Base-by-base conservation (phyloP, 2,329 filamentous ascomycete species). In the Aphanocladium album region DNA sequence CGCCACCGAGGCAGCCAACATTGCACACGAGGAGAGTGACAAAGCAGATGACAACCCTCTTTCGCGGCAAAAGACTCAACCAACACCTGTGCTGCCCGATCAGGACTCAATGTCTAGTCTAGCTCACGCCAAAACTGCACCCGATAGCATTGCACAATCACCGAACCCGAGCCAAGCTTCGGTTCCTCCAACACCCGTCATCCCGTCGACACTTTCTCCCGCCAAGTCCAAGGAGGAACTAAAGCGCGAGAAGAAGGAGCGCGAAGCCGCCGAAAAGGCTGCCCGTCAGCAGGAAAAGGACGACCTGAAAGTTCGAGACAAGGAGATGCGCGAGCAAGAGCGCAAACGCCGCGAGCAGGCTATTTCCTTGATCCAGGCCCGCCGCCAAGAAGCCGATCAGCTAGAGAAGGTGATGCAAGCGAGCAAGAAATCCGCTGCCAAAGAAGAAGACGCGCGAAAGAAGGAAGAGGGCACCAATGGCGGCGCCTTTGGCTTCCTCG, bases 191-290 rank as follows among this genome's bases (percentile, higher is more conserved):
- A 56, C 45, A 14, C 63, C 64, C 1, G 17, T 54, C 19, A 19
- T 64, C 2, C 21, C 57, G 2, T 53, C 52, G 3, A 56, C 50
- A 4, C 30, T 69, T 7, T 54, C 62, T 19, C 64, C 65, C 62
- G 56, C 65, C 69, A 64, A 79, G 67, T 73, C 79, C 1, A 88
- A 85, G 69, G 86, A 87, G 63, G 84, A 83, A 62, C 87, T 83
- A 70, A 81, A 81, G 65, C 83, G 83, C 35, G 85, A 85, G 62
- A 91, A 88, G 79, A 93, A 87, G 74, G 89, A 89, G 66, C 79
- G 78, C 0, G 83, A 80, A 66, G 71, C 77, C 70, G 66, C 71
- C 0, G 80, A 82, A 64, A 89, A 88, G 72, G 83, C 84, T 27
- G 79, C 80, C 67, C 83, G 80, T 66, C 76, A 79, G 55, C 79